Percentiles rank a stretch among this genome's conserved stretches.
These are phyloP conservation scores for Cercospora janseana DNA, from an alignment of 2,329 filamentous ascomycete genomes.

Conservation along the genomic window DNA sequence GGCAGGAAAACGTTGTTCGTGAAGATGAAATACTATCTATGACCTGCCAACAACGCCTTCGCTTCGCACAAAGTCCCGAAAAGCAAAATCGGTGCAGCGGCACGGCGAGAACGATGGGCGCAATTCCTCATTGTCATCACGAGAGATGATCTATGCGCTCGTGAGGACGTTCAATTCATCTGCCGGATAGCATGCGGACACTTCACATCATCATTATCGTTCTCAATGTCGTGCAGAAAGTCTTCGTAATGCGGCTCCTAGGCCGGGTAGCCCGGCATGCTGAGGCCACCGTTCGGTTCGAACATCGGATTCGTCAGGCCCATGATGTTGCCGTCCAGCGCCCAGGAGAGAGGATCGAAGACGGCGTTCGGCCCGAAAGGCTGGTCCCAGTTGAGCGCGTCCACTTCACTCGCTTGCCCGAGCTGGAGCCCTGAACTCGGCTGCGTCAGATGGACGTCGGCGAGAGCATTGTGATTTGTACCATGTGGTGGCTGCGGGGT, in stretches of 20 bases:
- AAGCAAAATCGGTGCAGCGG: too few relatives aligned
- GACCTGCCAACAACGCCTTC: too few relatives aligned
- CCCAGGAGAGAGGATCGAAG: slow-evolving; percentile 91
- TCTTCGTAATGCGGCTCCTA: slow-evolving; percentile 3
- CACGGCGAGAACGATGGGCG: too few relatives aligned
- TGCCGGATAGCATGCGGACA: not conserved
- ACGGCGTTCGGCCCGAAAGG: slow-evolving; percentile 65
- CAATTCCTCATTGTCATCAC: too few relatives aligned
- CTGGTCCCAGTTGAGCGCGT: slow-evolving; percentile 37
- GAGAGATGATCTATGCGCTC: too few relatives aligned
- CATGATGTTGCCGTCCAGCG: slow-evolving; percentile 73
- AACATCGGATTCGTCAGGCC: slow-evolving; percentile 24
- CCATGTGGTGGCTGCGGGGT: slow-evolving; percentile 28
- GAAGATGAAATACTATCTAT: too few relatives aligned
- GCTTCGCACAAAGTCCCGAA: too few relatives aligned
- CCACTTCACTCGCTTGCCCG: slow-evolving; percentile 22
- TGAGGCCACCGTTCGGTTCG: slow-evolving; percentile 11
- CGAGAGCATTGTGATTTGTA: slow-evolving; percentile 18
- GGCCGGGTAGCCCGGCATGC: slow-evolving; percentile 15
- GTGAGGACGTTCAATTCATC: too few relatives aligned
- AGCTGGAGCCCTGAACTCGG: slow-evolving; percentile 20
- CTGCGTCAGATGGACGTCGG: slow-evolving; percentile 16
- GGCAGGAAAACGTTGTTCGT: too few relatives aligned
- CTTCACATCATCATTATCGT: not conserved
- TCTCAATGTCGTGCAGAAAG: not conserved